These are phyloP conservation scores for Apostasia ramifera DNA, from an alignment of 106 monocot species.

Conservation along the genomic window DNA sequence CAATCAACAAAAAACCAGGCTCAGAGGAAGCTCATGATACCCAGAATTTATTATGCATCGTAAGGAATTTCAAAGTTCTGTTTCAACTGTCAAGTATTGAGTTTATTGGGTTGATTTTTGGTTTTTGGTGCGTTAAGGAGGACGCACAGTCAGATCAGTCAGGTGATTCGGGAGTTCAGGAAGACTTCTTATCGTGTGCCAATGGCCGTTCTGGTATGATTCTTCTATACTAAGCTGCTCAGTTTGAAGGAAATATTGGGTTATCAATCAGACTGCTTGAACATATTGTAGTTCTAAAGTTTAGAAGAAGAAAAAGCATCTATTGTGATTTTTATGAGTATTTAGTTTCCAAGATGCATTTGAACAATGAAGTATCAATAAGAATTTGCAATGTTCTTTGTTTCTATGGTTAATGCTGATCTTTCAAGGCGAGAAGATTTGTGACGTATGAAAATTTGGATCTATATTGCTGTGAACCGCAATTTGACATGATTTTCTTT, in stretches of 20 bases:
- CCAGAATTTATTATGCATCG: slow-evolving; percentile 91
- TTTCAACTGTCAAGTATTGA: neutral
- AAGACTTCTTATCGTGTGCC: slow-evolving; percentile 93
- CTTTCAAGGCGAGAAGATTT: no score
- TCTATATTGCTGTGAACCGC: no score
- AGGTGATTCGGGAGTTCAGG: slow-evolving; percentile 78
- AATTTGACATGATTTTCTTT: no score
- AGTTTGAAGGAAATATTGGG: neutral
- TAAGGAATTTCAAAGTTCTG: slow-evolving; percentile 26
- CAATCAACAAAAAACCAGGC: slow-evolving; percentile 15
- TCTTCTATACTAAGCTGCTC: neutral
- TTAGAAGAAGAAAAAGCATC: no score
- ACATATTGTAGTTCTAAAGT: no score
- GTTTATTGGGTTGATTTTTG: neutral
- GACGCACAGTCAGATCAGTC: slow-evolving; percentile 93
- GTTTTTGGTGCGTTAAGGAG: slow-evolving; percentile 44
- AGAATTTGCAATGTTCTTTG: no score
- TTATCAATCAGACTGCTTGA: no score
- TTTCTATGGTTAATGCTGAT: no score
- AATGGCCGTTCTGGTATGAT: slow-evolving; percentile 81
- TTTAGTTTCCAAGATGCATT: no score
- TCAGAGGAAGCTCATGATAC: slow-evolving; percentile 34
- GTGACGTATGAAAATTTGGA: no score
- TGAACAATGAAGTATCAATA: no score
- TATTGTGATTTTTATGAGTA: no score